These are phyloP conservation scores for Candida ulmi DNA, from an alignment of 805 yeast species.

Conservation along the genomic window DNA sequence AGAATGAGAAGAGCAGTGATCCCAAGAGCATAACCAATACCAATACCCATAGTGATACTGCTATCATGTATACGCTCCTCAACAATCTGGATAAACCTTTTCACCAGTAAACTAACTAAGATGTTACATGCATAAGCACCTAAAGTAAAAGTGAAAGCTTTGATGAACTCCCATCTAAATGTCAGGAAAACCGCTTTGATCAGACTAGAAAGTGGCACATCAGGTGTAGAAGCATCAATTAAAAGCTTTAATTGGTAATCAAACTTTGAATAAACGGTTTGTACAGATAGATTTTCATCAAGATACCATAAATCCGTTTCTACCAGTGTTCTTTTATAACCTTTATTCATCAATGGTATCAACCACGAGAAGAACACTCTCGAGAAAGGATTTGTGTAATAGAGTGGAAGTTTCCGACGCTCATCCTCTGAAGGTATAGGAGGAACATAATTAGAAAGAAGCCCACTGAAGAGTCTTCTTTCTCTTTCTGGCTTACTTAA, in stretches of 20 bases:
- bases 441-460: constrained; percentile 36
- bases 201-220: too few relatives aligned
- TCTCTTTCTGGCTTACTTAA: too few relatives aligned
- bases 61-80: constrained; percentile 35
- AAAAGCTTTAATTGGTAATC: too few relatives aligned
- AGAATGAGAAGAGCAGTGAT: constrained; percentile 46
- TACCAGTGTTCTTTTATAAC: constrained; percentile 63
- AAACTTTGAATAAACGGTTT: constrained; percentile 31
- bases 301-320: constrained; percentile 53
- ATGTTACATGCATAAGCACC: too few relatives aligned
- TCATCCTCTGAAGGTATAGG: constrained; percentile 40
- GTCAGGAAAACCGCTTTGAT: too few relatives aligned
- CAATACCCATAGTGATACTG: constrained; percentile 37
- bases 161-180: too few relatives aligned
- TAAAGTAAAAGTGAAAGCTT: too few relatives aligned
- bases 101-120: constrained; percentile 44
- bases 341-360: constrained; percentile 50
- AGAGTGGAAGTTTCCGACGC: constrained; percentile 36
- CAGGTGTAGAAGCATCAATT: too few relatives aligned
- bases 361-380: constrained; percentile 59
- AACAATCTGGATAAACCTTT: constrained; percentile 47
- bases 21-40: constrained; percentile 77
- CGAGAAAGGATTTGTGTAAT: constrained; percentile 31
- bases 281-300: constrained; percentile 34
- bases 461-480: constrained; percentile 24